Evolutionary conservation across 1,284 basidiomycete species (phyloP).

Genomic region (Bjerkandera adusta): DNA sequence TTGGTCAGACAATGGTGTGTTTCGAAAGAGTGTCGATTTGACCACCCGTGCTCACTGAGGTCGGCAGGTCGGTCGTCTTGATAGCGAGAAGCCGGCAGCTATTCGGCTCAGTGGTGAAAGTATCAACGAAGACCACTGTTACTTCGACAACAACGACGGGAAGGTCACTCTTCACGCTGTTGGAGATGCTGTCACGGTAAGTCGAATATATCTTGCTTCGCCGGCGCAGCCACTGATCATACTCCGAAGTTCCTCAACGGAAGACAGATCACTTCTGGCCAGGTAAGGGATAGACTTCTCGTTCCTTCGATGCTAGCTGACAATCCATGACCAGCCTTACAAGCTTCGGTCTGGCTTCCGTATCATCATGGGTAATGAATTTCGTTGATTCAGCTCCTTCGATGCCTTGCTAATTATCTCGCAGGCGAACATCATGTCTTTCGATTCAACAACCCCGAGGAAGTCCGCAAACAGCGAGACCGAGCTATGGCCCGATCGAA

Average conservation of each 20-base stretch:
- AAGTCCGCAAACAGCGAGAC: constrained; percentile 87
- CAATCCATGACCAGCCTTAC: constrained; percentile 48
- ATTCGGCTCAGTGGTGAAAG: constrained; percentile 93
- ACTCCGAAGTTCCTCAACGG: constrained; percentile 86
- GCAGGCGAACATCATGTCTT: constrained; percentile 96
- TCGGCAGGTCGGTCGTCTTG: constrained; percentile 75
- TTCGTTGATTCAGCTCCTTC: background rate
- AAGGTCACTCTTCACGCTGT: constrained; percentile 81
- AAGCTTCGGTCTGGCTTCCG: constrained; percentile 91
- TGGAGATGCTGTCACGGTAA: constrained; percentile 81
- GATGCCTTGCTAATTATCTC: background rate
- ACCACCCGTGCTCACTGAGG: background rate
- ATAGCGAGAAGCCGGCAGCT: constrained; percentile 77
- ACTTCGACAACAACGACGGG: constrained; percentile 85
- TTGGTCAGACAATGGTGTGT: constrained; percentile 75
- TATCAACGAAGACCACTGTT: constrained; percentile 91
- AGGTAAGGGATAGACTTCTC: constrained; percentile 45
- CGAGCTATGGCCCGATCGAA: constrained; percentile 70
- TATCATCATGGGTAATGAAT: constrained; percentile 79
- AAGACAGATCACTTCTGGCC: constrained; percentile 74
- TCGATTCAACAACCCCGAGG: constrained; percentile 94
- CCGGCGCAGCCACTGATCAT: constrained; percentile 13
- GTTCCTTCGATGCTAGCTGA: constrained; percentile 24
- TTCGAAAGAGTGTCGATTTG: background rate
- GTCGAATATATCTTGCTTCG: constrained; percentile 26